Percentiles rank a stretch among this genome's conserved stretches.
phyloP scores from a whole-genome alignment of 495 filamentous ascomycete species.

The Thozetella sp. region DNA sequence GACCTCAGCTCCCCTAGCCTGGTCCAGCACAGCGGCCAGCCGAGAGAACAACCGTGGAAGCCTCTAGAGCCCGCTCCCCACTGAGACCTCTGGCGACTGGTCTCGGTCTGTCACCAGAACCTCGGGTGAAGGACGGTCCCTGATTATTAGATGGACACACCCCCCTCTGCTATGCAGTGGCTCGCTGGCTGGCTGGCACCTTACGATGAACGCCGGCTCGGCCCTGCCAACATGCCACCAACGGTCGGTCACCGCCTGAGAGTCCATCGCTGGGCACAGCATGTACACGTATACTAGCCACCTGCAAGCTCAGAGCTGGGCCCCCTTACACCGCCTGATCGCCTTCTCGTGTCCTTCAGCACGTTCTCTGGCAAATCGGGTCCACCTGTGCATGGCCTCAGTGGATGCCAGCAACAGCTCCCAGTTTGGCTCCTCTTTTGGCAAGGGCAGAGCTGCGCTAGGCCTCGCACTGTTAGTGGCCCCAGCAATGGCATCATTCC shows the following conservation, averaged over 20 bases:
- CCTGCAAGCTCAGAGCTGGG: not conserved
- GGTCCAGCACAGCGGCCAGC: not conserved
- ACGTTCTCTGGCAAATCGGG: not conserved
- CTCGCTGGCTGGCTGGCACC: no score
- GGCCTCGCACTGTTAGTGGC: not conserved
- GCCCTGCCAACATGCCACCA: no score
- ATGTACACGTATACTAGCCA: not conserved
- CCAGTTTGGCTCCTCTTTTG: not conserved
- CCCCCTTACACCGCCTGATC: not conserved
- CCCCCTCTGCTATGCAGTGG: no score
- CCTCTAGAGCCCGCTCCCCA: not conserved
- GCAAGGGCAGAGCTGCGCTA: not conserved
- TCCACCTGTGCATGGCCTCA: not conserved
- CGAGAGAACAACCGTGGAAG: not conserved
- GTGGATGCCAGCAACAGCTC: not conserved
- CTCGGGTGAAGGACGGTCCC: no score
- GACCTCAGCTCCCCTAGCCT: not conserved
- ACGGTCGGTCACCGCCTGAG: no score
- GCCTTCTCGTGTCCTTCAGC: not conserved
- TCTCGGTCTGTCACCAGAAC: no score
- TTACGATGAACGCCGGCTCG: no score
- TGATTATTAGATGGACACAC: no score
- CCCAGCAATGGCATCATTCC: constrained; percentile 3
- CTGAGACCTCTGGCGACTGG: not conserved
- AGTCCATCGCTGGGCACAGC: no score